Conservation (phyloP, 768 basidiomycete species). For the Auricularia heimuer region DNA sequence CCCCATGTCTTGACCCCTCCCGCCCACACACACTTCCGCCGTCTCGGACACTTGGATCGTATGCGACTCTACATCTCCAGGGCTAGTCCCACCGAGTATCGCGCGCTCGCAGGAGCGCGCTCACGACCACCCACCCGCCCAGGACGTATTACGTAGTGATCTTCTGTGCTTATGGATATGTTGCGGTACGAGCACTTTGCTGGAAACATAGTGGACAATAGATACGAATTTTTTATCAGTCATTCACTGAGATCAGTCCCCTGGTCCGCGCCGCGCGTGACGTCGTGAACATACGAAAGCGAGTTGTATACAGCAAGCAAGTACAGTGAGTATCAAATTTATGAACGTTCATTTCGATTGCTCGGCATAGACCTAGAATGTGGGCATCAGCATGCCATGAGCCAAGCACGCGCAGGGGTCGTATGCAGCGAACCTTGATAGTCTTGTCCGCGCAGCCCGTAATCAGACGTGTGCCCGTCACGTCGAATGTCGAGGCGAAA, state of each 20-base stretch:
- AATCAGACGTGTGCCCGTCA: constrained; percentile 87
- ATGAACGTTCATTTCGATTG: constrained; percentile 37
- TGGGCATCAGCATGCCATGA: neutral
- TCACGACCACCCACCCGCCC: neutral
- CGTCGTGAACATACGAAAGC: neutral
- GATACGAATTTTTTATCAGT: neutral
- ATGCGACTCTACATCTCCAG: too few relatives aligned
- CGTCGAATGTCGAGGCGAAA: constrained; percentile 95
- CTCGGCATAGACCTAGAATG: constrained; percentile 54
- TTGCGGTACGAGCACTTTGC: neutral
- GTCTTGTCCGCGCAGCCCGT: constrained; percentile 99
- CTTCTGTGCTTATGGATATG: neutral
- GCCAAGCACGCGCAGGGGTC: neutral
- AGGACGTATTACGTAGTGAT: neutral
- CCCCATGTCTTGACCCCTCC: neutral
- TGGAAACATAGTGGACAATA: neutral
- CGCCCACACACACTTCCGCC: too few relatives aligned
- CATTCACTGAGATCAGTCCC: too few relatives aligned
- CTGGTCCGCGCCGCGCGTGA: neutral
- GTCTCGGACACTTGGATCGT: too few relatives aligned
- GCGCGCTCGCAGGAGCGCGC: neutral
- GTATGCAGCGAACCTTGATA: constrained; percentile 61
- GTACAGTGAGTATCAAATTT: neutral
- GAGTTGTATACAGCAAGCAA: neutral
- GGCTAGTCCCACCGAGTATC: too few relatives aligned